Evolutionary conservation across 2,329 filamentous ascomycete species (phyloP), one percentile per base, ranked within the genome.

Genomic region (Trichoderma sp.): DNA sequence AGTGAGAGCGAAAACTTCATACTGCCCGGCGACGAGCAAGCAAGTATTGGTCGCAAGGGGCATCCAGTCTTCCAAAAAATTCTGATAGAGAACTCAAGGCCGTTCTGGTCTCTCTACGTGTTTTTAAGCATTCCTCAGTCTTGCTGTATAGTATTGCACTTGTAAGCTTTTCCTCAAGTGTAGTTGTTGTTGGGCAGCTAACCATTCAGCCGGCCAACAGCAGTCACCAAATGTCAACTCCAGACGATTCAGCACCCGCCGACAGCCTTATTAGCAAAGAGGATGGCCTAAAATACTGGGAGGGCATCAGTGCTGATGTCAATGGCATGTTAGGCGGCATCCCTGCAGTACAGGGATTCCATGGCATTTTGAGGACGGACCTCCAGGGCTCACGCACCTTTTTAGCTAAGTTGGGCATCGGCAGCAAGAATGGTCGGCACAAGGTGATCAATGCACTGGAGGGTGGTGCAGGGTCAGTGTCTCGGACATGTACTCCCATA

Each of bases 251-350:
- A 29, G 5, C 29, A 8, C 56, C 65, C 4, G 35, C 74, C 2
- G 74, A 75, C 9, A 62, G 59, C 74, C 38, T 75, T 67, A 83
- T 85, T 76, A 81, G 79, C 77, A 81, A 79, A 29, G 80, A 80
- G 16, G 83, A 84, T 41, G 83, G 83, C 18, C 81, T 82, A 29
- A 79, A 79, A 24, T 88, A 88, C 81, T 88, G 86, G 87, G 80
- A 87, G 72, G 81, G 80, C 75, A 78, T 86, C 63, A 81, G 82
- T 16, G 84, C 85, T 72, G 83, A 85, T 78, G 82, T 85, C 75
- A 88, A 92, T 79, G 93, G 93, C 82, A 95, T 95, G 91, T 91
- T 97, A 3, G 94, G 94, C 79, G 93, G 95, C 85, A 85, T 84
- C 76, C 81, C 84, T 3, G 69, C 77, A 29, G 64, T 71, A 12